Percentiles rank a stretch among this genome's conserved stretches.
phyloP scores from a whole-genome alignment of 2,329 filamentous ascomycete species.

The Chaetoscypha palmicola region DNA sequence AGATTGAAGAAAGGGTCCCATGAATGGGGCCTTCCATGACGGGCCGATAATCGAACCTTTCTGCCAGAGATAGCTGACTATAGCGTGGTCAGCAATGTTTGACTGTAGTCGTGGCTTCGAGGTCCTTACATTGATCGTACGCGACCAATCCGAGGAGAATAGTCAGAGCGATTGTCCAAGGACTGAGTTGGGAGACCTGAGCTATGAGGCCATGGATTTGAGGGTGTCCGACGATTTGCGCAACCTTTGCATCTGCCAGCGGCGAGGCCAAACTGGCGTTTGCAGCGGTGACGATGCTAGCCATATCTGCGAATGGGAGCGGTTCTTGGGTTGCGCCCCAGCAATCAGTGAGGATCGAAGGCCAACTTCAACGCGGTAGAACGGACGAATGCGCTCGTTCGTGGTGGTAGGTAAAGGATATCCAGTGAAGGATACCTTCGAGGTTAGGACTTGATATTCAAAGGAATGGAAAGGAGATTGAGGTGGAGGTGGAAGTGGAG shows the following conservation, averaged over 20 bases:
- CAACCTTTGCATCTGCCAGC: conserved; percentile 27
- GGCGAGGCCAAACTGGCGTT: conserved; percentile 30
- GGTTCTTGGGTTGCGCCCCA: background rate
- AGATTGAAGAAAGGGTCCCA: conserved; percentile 92
- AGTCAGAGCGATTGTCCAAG: conserved; percentile 63
- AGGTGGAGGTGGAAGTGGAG: background rate
- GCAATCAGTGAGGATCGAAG: background rate
- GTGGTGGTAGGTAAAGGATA: too few relatives aligned
- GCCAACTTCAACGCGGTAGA: too few relatives aligned
- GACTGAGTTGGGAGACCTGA: conserved; percentile 33
- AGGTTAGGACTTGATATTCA: background rate
- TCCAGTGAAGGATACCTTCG: background rate
- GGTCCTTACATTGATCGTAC: conserved; percentile 79
- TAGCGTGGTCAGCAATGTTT: conserved; percentile 10
- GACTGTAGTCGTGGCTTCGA: background rate
- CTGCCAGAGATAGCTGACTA: conserved; percentile 67
- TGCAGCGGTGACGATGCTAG: conserved; percentile 11
- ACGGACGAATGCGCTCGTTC: too few relatives aligned
- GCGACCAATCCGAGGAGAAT: conserved; percentile 63
- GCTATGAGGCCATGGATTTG: conserved; percentile 24
- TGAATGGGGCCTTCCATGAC: conserved; percentile 71
- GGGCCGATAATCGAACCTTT: conserved; percentile 74
- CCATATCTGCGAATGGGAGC: background rate
- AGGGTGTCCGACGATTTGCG: conserved; percentile 20
- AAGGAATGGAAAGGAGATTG: too few relatives aligned